Evolutionary conservation across 441 rosid genomes (phyloP).

Genomic region (Melastoma candidum): DNA sequence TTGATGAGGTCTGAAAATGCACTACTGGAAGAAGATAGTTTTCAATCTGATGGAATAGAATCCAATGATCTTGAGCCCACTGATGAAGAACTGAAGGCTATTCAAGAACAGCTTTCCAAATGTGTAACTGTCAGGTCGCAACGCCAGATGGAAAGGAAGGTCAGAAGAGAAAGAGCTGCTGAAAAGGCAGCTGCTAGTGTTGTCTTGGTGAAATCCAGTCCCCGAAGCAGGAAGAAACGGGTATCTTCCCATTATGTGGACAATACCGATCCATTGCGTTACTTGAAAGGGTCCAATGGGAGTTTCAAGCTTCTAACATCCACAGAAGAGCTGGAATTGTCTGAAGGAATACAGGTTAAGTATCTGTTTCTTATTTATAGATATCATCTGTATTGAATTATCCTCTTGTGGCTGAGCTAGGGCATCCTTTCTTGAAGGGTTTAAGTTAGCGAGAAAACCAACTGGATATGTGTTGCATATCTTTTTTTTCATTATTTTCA

Average conservation of each 20-base stretch:
- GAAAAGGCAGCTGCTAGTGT: slow-evolving; percentile 49
- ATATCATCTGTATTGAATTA: no score
- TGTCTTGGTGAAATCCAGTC: slow-evolving; percentile 39
- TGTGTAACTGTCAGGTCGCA: slow-evolving; percentile 63
- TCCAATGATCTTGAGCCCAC: slow-evolving; percentile 42
- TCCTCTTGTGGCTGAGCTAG: no score
- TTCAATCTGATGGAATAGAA: slow-evolving; percentile 23
- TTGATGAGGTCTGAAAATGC: slow-evolving; percentile 27
- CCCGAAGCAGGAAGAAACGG: slow-evolving; percentile 53
- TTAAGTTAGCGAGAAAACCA: no score
- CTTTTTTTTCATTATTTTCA: no score
- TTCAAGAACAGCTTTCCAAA: slow-evolving; percentile 44
- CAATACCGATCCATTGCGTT: slow-evolving; percentile 70
- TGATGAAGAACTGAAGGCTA: slow-evolving; percentile 37
- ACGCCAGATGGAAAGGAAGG: slow-evolving; percentile 74
- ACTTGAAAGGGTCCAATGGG: slow-evolving; percentile 60
- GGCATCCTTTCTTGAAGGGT: no score
- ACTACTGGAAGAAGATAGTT: slow-evolving; percentile 21
- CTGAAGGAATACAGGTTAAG: slow-evolving; percentile 85
- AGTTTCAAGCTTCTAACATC: slow-evolving; percentile 70
- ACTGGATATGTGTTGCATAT: no score
- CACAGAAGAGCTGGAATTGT: slow-evolving; percentile 58
- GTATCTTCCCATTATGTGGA: slow-evolving; percentile 44
- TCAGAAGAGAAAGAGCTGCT: slow-evolving; percentile 54
- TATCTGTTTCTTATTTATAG: no score